These are phyloP conservation scores for Pyrenopolyporus hunteri DNA, from an alignment of 495 filamentous ascomycete species.

Conservation along the genomic window DNA sequence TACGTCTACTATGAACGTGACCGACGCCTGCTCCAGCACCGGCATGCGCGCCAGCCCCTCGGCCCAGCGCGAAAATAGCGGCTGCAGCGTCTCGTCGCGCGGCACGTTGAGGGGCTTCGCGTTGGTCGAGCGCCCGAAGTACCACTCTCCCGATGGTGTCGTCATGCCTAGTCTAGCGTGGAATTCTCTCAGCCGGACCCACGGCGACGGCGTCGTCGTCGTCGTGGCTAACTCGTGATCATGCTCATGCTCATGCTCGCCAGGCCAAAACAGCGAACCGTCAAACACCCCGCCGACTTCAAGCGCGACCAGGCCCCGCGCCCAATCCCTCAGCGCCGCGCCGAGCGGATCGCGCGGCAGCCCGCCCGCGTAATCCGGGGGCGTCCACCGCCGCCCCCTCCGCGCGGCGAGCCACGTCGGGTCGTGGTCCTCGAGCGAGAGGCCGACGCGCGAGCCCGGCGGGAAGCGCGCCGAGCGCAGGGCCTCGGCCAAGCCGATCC, in stretches of 20 bases:
- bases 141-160: not conserved
- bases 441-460: not conserved
- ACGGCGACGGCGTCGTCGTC: not conserved
- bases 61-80: constrained; percentile 5
- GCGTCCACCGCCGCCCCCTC: not conserved
- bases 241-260: not conserved
- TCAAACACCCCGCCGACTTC: not conserved
- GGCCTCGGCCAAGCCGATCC: not conserved
- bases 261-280: constrained; percentile 7
- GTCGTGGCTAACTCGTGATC: no score
- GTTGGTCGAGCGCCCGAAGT: not conserved
- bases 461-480: not conserved
- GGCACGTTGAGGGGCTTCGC: not conserved
- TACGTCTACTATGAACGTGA: not conserved
- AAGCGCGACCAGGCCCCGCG: not conserved
- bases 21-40: not conserved
- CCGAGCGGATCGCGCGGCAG: not conserved
- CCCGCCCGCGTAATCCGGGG: not conserved
- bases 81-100: constrained; percentile 1
- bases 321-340: constrained; percentile 1
- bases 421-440: not conserved
- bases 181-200: not conserved
- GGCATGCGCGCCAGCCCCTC: constrained; percentile 1
- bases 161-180: not conserved
- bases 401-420: not conserved